These are phyloP conservation scores for Glomus cerebriforme DNA, from an alignment of 192 early-diverging fungal genomes.

Conservation along the genomic window DNA sequence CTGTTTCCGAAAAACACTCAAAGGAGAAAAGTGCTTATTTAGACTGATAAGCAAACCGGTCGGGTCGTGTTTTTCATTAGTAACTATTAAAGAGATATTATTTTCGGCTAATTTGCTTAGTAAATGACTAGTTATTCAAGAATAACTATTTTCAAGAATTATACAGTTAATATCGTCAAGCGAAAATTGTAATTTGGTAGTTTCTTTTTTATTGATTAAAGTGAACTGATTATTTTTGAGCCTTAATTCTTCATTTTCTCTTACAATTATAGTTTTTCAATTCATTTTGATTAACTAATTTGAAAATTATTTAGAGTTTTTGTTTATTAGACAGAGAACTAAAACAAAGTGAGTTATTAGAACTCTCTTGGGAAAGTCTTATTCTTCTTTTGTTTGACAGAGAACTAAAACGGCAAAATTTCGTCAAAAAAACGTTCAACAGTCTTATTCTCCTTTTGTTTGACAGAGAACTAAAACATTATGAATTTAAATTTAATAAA, in stretches of 20 bases:
- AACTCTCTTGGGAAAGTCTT: too few relatives aligned
- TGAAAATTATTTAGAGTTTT: background rate
- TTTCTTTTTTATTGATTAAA: conserved; percentile 4
- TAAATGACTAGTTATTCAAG: conserved; percentile 2
- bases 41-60: background rate
- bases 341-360: too few relatives aligned
- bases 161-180: conserved; percentile 1
- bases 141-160: background rate
- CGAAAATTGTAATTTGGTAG: background rate
- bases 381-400: background rate
- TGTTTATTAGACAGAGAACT: background rate
- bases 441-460: background rate
- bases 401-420: background rate
- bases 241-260: background rate
- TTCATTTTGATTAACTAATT: background rate
- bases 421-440: too few relatives aligned
- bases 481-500: too few relatives aligned
- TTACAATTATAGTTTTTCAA: conserved; percentile 3
- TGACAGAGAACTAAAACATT: background rate
- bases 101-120: conserved; percentile 5
- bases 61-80: conserved; percentile 1
- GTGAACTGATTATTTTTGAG: conserved; percentile 2
- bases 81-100: conserved; percentile 8
- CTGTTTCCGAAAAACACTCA: background rate
- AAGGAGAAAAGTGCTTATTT: background rate